Conservation (phyloP, 2,329 filamentous ascomycete genomes). For the Diplodia mutila region DNA sequence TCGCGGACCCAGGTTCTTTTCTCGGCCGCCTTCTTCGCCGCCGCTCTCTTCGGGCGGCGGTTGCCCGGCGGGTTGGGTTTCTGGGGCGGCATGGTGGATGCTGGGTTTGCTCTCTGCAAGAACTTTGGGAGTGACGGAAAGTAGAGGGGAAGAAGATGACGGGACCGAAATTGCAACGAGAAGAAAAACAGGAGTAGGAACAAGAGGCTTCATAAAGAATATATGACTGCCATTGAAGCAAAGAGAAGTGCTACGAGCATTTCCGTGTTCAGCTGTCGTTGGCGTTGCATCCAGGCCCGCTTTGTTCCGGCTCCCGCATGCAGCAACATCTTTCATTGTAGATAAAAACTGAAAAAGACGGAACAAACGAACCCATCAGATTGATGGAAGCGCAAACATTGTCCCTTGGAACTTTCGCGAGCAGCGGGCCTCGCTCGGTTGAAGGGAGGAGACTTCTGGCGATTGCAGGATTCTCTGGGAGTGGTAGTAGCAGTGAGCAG, state of each 20-base stretch:
- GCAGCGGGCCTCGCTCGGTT: not conserved
- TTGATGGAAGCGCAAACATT: not conserved
- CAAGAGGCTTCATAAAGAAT: constrained; percentile 11
- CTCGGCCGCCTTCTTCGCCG: too few relatives aligned
- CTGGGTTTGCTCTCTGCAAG: too few relatives aligned
- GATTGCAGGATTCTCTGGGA: too few relatives aligned
- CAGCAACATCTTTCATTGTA: not conserved
- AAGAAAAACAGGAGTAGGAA: too few relatives aligned
- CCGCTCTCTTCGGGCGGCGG: too few relatives aligned
- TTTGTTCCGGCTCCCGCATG: constrained; percentile 12
- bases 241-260: not conserved
- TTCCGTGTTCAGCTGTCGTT: constrained; percentile 9
- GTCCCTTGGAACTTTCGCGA: not conserved
- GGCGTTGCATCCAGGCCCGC: not conserved
- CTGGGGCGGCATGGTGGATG: too few relatives aligned
- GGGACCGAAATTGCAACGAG: not conserved
- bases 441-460: too few relatives aligned
- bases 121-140: too few relatives aligned
- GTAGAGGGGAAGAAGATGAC: not conserved
- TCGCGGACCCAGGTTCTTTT: too few relatives aligned
- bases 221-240: not conserved
- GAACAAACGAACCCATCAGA: not conserved
- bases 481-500: too few relatives aligned
- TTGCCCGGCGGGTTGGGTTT: not conserved
- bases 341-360: not conserved